A percentile compares a stretch with the other conserved stretches of the same genome.
Evolutionary conservation across 78 protist species (phyloP).

Genomic region (Chrysochromulina parva): DNA sequence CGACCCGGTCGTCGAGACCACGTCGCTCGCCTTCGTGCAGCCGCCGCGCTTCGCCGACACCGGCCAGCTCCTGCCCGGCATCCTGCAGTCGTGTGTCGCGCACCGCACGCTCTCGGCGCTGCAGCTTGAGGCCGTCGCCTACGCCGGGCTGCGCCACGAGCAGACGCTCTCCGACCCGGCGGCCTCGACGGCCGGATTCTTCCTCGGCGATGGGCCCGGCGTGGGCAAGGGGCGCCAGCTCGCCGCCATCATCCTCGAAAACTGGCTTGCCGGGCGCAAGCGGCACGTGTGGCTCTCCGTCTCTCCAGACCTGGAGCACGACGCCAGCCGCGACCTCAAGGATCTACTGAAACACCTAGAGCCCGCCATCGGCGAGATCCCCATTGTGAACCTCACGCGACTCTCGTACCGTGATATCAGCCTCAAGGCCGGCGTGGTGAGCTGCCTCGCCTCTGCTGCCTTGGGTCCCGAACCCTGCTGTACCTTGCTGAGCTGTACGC

Average conservation of each 20-base stretch:
- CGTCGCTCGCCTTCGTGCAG: background rate
- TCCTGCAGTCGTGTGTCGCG: background rate
- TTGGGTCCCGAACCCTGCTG: too few species aligned
- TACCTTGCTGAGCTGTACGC: too few species aligned
- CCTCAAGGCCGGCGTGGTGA: background rate
- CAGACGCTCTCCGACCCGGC: background rate
- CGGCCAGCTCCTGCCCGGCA: background rate
- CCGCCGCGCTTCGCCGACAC: background rate
- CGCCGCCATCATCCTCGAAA: background rate
- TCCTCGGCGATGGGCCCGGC: conserved; percentile 46
- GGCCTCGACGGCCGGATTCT: conserved; percentile 17
- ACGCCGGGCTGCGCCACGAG: background rate
- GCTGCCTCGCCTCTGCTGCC: too few species aligned
- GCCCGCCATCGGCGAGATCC: background rate
- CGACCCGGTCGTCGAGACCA: background rate
- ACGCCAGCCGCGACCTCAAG: background rate
- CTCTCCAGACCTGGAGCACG: background rate
- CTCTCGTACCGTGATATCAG: background rate
- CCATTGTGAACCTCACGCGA: background rate
- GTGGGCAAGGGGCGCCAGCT: conserved; percentile 48
- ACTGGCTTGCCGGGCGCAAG: conserved; percentile 14
- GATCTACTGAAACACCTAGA: background rate
- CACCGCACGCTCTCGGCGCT: background rate
- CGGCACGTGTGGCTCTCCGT: conserved; percentile 34
- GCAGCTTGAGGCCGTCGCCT: background rate